phyloP scores from a whole-genome alignment of 148 eudicot genomes.

The Suaeda aralocaspica region DNA sequence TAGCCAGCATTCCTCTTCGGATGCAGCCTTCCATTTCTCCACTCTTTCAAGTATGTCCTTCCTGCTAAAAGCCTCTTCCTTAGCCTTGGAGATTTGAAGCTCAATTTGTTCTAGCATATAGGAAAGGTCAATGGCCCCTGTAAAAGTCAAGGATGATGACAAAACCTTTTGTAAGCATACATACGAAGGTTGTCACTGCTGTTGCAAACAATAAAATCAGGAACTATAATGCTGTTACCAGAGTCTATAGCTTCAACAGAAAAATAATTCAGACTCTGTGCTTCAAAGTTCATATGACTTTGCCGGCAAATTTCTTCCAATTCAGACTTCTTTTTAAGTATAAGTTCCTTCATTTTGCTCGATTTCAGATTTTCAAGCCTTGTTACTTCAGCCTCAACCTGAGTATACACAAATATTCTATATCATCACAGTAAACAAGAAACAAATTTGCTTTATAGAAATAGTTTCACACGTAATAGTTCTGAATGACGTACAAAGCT shows the following conservation, averaged over 20 bases:
- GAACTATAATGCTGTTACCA: constrained; percentile 33
- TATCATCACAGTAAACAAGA: not conserved
- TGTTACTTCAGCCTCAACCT: constrained; percentile 77
- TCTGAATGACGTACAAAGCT: constrained; percentile 36
- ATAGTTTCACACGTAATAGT: too few species aligned
- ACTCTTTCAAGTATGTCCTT: constrained; percentile 80
- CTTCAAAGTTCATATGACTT: constrained; percentile 54
- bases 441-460: too few species aligned
- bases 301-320: constrained; percentile 70
- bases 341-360: constrained; percentile 74
- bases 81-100: constrained; percentile 56
- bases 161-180: not conserved
- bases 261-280: constrained; percentile 33
- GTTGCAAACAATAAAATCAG: too few species aligned
- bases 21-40: constrained; percentile 81
- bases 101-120: constrained; percentile 60
- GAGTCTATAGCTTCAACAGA: constrained; percentile 67
- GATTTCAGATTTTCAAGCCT: constrained; percentile 65
- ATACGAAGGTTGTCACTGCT: too few species aligned
- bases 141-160: constrained; percentile 8
- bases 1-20: constrained; percentile 89
- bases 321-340: constrained; percentile 56
- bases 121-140: constrained; percentile 57
- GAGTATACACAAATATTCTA: constrained; percentile 2
- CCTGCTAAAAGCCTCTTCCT: constrained; percentile 80